Percentiles rank a stretch among this genome's conserved stretches.
Evolutionary conservation across 1,284 basidiomycete species (phyloP).

Genomic region (Cyathus pygmaeus): DNA sequence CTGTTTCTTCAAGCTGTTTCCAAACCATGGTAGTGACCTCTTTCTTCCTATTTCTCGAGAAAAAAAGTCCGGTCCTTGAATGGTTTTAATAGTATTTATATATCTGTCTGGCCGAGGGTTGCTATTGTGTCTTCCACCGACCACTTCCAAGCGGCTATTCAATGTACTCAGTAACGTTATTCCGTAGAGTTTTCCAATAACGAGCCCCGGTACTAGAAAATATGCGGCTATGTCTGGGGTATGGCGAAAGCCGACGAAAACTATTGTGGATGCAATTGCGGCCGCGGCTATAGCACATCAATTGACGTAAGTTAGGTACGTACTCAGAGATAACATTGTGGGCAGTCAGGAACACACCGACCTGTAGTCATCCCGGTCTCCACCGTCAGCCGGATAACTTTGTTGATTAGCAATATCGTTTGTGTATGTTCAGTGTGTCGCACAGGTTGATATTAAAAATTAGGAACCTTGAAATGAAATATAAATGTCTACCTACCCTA

Average conservation of each 20-base stretch:
- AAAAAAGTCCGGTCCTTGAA: too few species aligned
- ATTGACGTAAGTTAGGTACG: too few species aligned
- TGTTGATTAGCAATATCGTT: not conserved
- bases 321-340: too few species aligned
- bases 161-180: not conserved
- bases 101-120: too few species aligned
- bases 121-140: not conserved
- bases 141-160: not conserved
- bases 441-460: not conserved
- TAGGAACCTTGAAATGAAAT: not conserved
- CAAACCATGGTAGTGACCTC: too few species aligned
- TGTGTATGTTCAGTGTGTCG: not conserved
- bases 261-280: not conserved
- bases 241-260: not conserved
- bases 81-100: too few species aligned
- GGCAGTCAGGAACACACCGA: not conserved
- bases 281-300: not conserved
- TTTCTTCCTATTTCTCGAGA: too few species aligned
- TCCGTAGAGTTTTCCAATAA: not conserved
- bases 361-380: not conserved
- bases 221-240: not conserved
- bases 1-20: too few species aligned
- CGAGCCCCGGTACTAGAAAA: not conserved
- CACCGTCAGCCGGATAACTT: not conserved
- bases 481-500: not conserved